A percentile compares a stretch with the other conserved stretches of the same genome.
phyloP scores from a whole-genome alignment of 2,329 filamentous ascomycete species.

The Aureobasidium sp. region DNA sequence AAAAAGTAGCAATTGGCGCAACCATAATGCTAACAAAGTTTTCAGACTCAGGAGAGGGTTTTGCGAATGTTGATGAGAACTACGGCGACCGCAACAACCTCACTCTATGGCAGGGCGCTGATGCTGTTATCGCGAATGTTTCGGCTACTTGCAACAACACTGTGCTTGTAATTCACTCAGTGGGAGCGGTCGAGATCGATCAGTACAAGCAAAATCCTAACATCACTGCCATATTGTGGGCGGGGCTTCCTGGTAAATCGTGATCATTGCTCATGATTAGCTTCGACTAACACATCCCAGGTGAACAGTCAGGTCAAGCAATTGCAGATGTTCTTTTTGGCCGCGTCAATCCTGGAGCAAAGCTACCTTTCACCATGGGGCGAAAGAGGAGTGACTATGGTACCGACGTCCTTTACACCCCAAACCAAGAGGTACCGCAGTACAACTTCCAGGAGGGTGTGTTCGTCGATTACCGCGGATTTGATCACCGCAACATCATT shows the following conservation, averaged over 20 bases:
- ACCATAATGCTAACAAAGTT: too few species aligned
- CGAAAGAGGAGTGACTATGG: conserved; percentile 73
- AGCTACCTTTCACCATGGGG: conserved; percentile 85
- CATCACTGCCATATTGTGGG: conserved; percentile 86
- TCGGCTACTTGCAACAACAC: conserved; percentile 85
- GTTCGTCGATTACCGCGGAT: conserved; percentile 84
- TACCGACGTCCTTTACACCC: conserved; percentile 69
- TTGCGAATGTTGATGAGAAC: conserved; percentile 84
- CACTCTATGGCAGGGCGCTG: conserved; percentile 87
- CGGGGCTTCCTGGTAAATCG: conserved; percentile 82
- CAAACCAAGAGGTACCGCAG: conserved; percentile 77
- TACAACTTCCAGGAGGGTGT: conserved; percentile 79
- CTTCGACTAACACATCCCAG: too few species aligned
- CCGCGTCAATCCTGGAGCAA: conserved; percentile 77
- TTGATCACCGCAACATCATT: conserved; percentile 59
- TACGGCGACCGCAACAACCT: conserved; percentile 92
- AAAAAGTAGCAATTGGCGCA: too few species aligned
- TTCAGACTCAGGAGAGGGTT: conserved; percentile 48
- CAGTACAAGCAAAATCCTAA: conserved; percentile 81
- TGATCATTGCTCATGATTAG: too few species aligned
- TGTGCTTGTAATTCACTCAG: conserved; percentile 90
- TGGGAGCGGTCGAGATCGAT: conserved; percentile 80
- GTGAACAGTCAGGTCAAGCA: conserved; percentile 84
- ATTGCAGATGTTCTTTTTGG: conserved; percentile 89
- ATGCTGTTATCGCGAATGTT: conserved; percentile 84